Conservation (phyloP, 352 stramenopile species). For the Phytophthora chlamydospora region DNA sequence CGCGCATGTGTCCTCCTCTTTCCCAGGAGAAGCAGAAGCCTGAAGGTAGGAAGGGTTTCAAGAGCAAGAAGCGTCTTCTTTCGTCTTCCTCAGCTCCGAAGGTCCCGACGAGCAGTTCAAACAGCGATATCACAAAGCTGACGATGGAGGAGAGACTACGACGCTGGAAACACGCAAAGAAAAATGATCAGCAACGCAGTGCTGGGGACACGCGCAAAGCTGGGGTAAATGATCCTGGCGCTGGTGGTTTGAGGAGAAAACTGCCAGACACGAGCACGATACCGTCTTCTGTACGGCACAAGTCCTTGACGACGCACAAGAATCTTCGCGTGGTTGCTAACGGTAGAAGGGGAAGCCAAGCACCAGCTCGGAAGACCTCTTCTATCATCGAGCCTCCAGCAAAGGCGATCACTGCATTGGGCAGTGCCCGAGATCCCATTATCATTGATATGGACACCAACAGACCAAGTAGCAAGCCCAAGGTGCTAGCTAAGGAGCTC, state of each 20-base stretch:
- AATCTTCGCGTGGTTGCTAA: neutral
- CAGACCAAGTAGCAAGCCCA: neutral
- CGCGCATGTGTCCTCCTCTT: conserved; percentile 45
- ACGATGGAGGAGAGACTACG: conserved; percentile 30
- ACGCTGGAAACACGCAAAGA: conserved; percentile 25
- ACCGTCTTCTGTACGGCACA: neutral
- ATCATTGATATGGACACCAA: neutral
- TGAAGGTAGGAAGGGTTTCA: no score
- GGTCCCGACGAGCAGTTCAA: neutral
- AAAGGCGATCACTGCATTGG: neutral
- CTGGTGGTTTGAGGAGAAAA: conserved; percentile 14
- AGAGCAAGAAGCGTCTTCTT: no score
- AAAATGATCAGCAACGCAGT: neutral
- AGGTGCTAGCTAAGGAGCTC: no score
- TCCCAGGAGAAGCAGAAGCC: conserved; percentile 33
- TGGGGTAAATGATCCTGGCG: neutral
- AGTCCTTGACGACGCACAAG: neutral
- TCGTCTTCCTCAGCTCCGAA: no score
- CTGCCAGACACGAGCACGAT: neutral
- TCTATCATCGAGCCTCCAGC: neutral
- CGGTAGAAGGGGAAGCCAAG: neutral
- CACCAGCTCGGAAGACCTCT: neutral
- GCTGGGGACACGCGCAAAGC: neutral
- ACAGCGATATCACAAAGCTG: neutral
- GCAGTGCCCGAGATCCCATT: neutral